phyloP scores from a whole-genome alignment of 805 yeast species.

The Suhomyces sp. region DNA sequence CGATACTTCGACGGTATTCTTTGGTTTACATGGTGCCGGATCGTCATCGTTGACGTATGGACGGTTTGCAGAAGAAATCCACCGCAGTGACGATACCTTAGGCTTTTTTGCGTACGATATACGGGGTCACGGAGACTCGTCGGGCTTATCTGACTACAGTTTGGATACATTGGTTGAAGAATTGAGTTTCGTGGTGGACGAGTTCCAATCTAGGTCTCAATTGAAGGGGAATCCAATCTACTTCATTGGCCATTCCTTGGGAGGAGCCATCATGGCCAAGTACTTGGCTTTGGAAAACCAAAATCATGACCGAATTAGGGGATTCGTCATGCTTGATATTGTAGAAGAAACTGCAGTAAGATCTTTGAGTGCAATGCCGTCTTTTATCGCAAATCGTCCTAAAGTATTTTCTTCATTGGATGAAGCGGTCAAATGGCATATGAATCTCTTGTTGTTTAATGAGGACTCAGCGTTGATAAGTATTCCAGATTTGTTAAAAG shows the following conservation, averaged over 20 bases:
- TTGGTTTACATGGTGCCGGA: conserved; percentile 95
- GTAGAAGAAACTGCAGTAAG: conserved; percentile 89
- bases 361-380: conserved; percentile 65
- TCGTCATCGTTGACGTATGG: conserved; percentile 82
- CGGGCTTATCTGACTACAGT: conserved; percentile 30
- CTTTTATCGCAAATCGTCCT: conserved; percentile 69
- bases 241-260: conserved; percentile 87
- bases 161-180: conserved; percentile 59
- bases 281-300: conserved; percentile 32
- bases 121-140: conserved; percentile 74
- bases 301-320: conserved; percentile 43
- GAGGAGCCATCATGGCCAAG: conserved; percentile 78
- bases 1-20: conserved; percentile 51
- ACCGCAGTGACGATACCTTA: conserved; percentile 23
- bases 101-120: conserved; percentile 76
- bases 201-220: conserved; percentile 26
- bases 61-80: conserved; percentile 39
- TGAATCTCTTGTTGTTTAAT: conserved; percentile 54
- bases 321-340: conserved; percentile 81
- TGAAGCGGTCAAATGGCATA: conserved; percentile 81
- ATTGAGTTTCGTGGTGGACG: conserved; percentile 46
- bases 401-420: conserved; percentile 47
- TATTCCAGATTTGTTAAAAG: conserved; percentile 65
- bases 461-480: conserved; percentile 66
- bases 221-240: conserved; percentile 38